Evolutionary conservation across 176 grass and related monocot species (phyloP), one percentile per base, ranked within the genome.

Genomic region (Avena eriantha): DNA sequence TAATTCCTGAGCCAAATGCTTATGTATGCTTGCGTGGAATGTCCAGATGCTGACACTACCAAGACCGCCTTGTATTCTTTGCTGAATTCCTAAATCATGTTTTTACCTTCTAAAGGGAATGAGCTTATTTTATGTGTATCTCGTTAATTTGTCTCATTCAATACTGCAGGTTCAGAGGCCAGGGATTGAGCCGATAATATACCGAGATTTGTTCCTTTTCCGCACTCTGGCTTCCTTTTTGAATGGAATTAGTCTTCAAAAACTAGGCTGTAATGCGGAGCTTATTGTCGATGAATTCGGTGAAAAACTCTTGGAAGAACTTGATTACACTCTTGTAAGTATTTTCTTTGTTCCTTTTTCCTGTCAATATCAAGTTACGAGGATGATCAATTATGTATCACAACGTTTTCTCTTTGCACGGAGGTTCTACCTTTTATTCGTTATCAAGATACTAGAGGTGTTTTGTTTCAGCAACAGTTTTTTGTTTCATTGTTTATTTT

Each of bases 281-380:
- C 93, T 98, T 90, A 98, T 98, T 83, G 97, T 98, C 77, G 97
- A 98, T 77, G 93, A 98, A 93, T 98, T 98, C 39, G 97, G 97
- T 67, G 97, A 98, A 79, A 98, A 98, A 60, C 90, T 98, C 86
- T 80, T 98, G 88, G 97, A 98, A 90, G 97, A 98, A 89, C 92
- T 98, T 65, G 97, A 98, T 86, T 98, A 98, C 63, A 98, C 93
- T 93, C 97, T 98, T 87, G 97, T 98, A 90, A 94, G 93, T 84
- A 78, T 91, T 33, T 83, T 66, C 23, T 59, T 49, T 73, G 13
- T 41, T 11, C 35, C 49, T 57, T 86, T 35, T 69, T 41, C 12
- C 7, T 81, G 43, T 41, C 5, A 0, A 54, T 77, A 26, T 33
- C 0, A 60, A 70, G 8, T 84, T 77, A 22, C 36, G 8, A 0